A percentile compares a stretch with the other conserved stretches of the same genome.
These are phyloP conservation scores for Solanum ossicruentum DNA, from an alignment of 257 asterid genomes.

Conservation along the genomic window DNA sequence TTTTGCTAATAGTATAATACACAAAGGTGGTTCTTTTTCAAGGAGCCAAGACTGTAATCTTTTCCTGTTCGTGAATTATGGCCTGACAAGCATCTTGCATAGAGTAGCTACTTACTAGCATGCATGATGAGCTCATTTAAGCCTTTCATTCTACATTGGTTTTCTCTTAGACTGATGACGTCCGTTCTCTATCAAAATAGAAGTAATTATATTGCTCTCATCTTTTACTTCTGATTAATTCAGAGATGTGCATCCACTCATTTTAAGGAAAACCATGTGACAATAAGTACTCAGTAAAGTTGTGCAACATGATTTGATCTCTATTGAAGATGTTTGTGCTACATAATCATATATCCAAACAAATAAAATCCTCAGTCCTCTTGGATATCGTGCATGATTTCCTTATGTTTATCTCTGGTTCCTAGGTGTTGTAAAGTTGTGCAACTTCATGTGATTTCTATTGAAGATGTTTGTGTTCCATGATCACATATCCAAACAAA, in stretches of 20 bases:
- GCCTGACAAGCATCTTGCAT: background rate
- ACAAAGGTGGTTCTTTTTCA: background rate
- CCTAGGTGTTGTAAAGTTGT: no score
- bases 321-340: background rate
- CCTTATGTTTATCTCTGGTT: no score
- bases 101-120: background rate
- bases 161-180: background rate
- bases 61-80: background rate
- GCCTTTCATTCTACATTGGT: background rate
- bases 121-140: background rate
- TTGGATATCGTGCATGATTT: no score
- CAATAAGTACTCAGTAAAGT: background rate
- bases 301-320: background rate
- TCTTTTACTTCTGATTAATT: background rate
- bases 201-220: background rate
- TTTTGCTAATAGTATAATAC: background rate
- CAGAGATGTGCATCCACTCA: background rate
- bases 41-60: background rate
- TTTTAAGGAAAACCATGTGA: background rate
- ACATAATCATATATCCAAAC: no score
- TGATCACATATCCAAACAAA: no score
- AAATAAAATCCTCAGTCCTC: no score
- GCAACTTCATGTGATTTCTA: no score
- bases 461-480: no score
- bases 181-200: background rate